Base-by-base conservation (phyloP, 768 basidiomycete genomes). In the Jaapia argillacea region DNA sequence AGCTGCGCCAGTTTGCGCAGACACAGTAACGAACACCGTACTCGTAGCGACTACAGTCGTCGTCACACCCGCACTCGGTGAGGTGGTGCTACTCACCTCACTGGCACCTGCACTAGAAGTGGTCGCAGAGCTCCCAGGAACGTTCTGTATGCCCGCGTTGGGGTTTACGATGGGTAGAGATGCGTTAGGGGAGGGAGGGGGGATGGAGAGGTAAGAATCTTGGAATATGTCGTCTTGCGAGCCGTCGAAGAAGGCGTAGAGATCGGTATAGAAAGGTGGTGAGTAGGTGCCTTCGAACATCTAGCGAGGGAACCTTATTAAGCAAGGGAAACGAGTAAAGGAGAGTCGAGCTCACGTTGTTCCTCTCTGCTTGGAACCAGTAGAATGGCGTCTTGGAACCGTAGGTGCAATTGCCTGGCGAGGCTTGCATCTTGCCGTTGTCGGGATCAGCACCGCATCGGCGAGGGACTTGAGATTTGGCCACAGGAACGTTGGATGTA, bases 201-300 rank as follows among this genome's bases (percentile, higher is more conserved):
- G 28, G 16, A 33, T 10, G 10, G 28, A 33, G n/a, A n/a, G n/a
- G 51, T 81, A 79, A 2, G 70, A 79, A 54, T 77, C 70, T 41
- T 66, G 60, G 57, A 87, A 85, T 47, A 86, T 85, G 56, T 86
- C 82, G 42, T 72, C 55, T 56, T 90, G 86, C 0, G 83, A 64
- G 6, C 86, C 85, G 53, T 88, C 77, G 6, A 49, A 45, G 59
- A 84, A 88, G 54, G 80, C 79, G 67, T 84, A 87, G 12, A 76
- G 60, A 47, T 75, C 72, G 52, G 71, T 79, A 60, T 88, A 88
- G 45, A 74, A 71, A 0, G 79, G 81, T 14, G 80, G 81, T 3
- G 77, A 62, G 51, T 67, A 72, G 0, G 67, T 54, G 41, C 72
- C 79, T 58, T 82, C 80, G 45, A 79, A 80, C 73, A 82, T 78